Evolutionary conservation across 495 filamentous ascomycete species (phyloP), one percentile per base, ranked within the genome.

Genomic region (Aspergillus ellipticus): DNA sequence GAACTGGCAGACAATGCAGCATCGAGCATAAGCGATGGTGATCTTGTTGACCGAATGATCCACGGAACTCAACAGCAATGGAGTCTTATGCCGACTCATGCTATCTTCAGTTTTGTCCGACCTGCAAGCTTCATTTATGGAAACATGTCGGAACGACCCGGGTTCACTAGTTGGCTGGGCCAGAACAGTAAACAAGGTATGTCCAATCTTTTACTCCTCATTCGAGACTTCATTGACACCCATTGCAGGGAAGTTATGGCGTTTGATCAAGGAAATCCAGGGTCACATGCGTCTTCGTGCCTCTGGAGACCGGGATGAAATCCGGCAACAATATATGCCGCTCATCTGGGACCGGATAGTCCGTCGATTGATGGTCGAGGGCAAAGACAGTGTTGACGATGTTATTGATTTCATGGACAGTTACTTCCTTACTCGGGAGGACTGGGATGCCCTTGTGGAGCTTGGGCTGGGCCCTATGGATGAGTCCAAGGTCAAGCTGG

Each of bases 31-130:
- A 96, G 90, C 61, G 94, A 99, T 62, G 95, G 95, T 17, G 94
- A 99, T 65, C 80, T 99, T 35, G 90, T 97, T 10, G 95, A 99
- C 69, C 79, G 90, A 19, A 96, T 99, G 91, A 99, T 99, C 48
- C 94, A 97, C 69, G 94, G 94, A 16, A 87, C 89, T 10, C 95
- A 99, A 68, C 94, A 97, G 59, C 94, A 97, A 55, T 99, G 94
- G 94, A 91, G 87, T 64, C 73, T 99, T 50, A 97, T 99, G 94
- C 94, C 94, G 8, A 89, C 88, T 4, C 94, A 99, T 73, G 95
- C 91, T n/a, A 81, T 96, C 41, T 96, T 99, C 74, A 95, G 92
- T 59, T 95, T 96, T 53, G 92, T 99, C 22, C 80, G 85, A 22
- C 94, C 94, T 7, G 86, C 94, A n/a, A 95, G 89, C 67, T 95